Base-by-base conservation (phyloP, 805 yeast genomes). In the Wickerhamomyces xylosicus region DNA sequence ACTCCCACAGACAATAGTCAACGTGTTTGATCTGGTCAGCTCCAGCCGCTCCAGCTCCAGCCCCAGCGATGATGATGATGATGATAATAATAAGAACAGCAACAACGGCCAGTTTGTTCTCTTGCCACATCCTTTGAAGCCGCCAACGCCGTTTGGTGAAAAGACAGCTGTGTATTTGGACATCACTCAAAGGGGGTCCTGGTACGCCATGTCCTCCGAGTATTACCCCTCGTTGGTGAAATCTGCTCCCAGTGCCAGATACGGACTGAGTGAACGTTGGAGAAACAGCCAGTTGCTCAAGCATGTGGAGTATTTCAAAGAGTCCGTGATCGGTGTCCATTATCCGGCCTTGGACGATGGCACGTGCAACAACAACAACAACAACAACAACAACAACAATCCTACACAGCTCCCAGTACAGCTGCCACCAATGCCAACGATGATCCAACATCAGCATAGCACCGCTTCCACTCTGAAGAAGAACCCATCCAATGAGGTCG, bases 171-270 rank as follows among this genome's bases (percentile, higher is more conserved):
- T 31, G 19, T 78, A 78, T 48, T 66, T 90, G 29, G 85, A 77
- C 42, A 69, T 77, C 22, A 75, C 87, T 0, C 65, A 63, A 22
- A 64, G 66, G 35, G 79, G 81, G 3, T 68, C 81, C 1, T 89
- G 95, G 95, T 85, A 73, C 63, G 96, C 95, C 4, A 68, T 90
- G 73, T 82, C 94, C 18, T 82, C 78, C 47, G 56, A 61, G 19
- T 70, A 77, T 47, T 90, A 80, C 54, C 96, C 96, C 0, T 78
- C 94, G 0, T 59, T 90, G 36, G 86, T 90, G 8, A 74, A 76
- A 40, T 73, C 85, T 7, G 92, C 96, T 0, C 90, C 95, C 0
- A 50, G 71, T 2, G 80, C 95, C 0, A 66, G 71, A 37, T 86
- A 80, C 60, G 50, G 52, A 28, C 49, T 50, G 32, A 58, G 64